Conservation (phyloP, 2,329 filamentous ascomycete genomes). For the Xylariales sp. region DNA sequence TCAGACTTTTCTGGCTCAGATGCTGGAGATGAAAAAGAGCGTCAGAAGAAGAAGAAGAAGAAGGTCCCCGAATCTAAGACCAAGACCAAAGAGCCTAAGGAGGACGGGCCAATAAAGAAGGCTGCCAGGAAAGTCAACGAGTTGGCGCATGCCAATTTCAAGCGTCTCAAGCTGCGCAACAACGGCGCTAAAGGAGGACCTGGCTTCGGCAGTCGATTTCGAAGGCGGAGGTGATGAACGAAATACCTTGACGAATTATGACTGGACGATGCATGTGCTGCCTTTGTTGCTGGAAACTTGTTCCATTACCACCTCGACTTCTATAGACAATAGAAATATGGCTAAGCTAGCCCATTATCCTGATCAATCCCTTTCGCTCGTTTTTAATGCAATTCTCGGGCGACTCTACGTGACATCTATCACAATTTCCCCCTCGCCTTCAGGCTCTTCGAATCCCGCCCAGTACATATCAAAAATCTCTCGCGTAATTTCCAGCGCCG, state of each 20-base stretch:
- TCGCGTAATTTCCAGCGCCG: slow-evolving; percentile 14
- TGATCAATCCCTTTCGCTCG: too few species aligned
- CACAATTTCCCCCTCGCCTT: slow-evolving; percentile 15
- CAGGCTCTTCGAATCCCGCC: slow-evolving; percentile 16
- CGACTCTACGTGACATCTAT: too few species aligned
- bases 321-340: too few species aligned
- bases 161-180: slow-evolving; percentile 59
- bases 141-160: slow-evolving; percentile 63
- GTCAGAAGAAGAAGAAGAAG: slow-evolving; percentile 16
- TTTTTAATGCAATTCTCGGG: too few species aligned
- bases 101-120: slow-evolving; percentile 45
- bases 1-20: slow-evolving; percentile 34
- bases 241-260: neutral
- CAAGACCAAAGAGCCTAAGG: slow-evolving; percentile 25
- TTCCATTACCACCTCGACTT: too few species aligned
- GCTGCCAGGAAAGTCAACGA: slow-evolving; percentile 58
- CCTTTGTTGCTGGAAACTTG: too few species aligned
- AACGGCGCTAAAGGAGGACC: slow-evolving; percentile 58
- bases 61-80: slow-evolving; percentile 13
- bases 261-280: too few species aligned
- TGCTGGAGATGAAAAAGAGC: slow-evolving; percentile 27
- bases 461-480: slow-evolving; percentile 17
- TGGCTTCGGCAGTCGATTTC: slow-evolving; percentile 53
- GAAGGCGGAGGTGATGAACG: slow-evolving; percentile 36
- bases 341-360: too few species aligned